These are phyloP conservation scores for Boletus fagicola DNA, from an alignment of 768 basidiomycete species.

Conservation along the genomic window DNA sequence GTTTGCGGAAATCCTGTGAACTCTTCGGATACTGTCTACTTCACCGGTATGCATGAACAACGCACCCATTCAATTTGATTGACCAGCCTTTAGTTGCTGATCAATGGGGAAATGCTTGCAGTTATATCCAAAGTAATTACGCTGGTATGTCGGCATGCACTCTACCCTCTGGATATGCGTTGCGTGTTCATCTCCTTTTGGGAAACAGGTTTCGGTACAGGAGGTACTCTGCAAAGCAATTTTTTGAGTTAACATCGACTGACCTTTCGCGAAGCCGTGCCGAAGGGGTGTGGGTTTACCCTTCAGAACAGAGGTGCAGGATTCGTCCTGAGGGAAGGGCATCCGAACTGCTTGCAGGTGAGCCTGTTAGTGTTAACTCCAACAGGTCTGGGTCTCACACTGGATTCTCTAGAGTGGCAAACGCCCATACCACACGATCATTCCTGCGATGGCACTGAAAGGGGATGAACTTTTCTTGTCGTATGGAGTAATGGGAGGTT, in stretches of 20 bases:
- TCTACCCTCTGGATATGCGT: not conserved
- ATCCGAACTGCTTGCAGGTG: constrained; percentile 83
- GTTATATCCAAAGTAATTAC: constrained; percentile 87
- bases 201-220: constrained; percentile 79
- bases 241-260: not conserved
- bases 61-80: not conserved
- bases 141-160: constrained; percentile 47
- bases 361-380: not conserved
- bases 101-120: constrained; percentile 88
- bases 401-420: constrained; percentile 63
- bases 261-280: constrained; percentile 57
- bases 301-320: constrained; percentile 91
- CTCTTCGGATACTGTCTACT: constrained; percentile 93
- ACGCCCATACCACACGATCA: constrained; percentile 90
- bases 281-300: constrained; percentile 93
- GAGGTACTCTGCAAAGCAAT: constrained; percentile 43
- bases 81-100: constrained; percentile 58
- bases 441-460: constrained; percentile 80
- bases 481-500: constrained; percentile 91
- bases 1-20: constrained; percentile 77
- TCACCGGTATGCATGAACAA: constrained; percentile 58
- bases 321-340: constrained; percentile 75
- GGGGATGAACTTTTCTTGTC: constrained; percentile 82
- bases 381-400: not conserved
- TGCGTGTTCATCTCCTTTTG: constrained; percentile 2